These are phyloP conservation scores for Talaromyces sp. DNA, from an alignment of 2,329 filamentous ascomycete species.

Conservation along the genomic window DNA sequence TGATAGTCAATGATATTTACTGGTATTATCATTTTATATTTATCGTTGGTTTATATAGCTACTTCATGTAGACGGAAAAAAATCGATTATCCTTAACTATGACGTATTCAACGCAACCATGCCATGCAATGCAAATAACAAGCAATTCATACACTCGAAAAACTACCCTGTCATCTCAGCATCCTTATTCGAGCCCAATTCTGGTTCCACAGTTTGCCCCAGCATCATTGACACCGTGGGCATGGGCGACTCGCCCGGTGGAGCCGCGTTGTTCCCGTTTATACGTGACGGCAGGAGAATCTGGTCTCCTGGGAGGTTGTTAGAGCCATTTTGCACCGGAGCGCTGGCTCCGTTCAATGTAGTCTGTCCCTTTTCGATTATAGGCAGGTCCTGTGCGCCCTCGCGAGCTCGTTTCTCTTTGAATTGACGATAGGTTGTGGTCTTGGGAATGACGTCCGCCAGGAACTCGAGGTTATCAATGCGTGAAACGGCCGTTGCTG, in stretches of 20 bases:
- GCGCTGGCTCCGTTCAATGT: constrained; percentile 27
- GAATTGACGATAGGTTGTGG: constrained; percentile 70
- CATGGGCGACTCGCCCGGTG: constrained; percentile 22
- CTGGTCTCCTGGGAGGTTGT: constrained; percentile 8
- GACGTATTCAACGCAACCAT: neutral
- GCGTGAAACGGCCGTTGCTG: constrained; percentile 77
- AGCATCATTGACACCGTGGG: constrained; percentile 43
- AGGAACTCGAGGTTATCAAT: constrained; percentile 95
- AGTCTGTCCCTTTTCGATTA: constrained; percentile 33
- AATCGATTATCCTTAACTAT: too few species aligned
- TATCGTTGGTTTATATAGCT: neutral
- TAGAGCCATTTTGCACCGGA: constrained; percentile 10
- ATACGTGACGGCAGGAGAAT: constrained; percentile 1
- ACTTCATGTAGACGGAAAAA: too few species aligned
- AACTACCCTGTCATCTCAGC: constrained; percentile 49
- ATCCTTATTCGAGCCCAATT: constrained; percentile 43
- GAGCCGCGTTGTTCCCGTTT: constrained; percentile 11
- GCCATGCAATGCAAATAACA: neutral
- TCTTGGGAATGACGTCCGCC: constrained; percentile 82
- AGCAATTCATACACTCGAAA: neutral
- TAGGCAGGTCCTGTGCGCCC: constrained; percentile 19
- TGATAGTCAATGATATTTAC: neutral
- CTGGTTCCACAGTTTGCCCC: constrained; percentile 46
- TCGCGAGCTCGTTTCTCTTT: constrained; percentile 55
- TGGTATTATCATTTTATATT: neutral